Evolutionary conservation across 2,329 filamentous ascomycete species (phyloP), one percentile per base, ranked within the genome.

Genomic region (Sclerotinia sclerotiorum): DNA sequence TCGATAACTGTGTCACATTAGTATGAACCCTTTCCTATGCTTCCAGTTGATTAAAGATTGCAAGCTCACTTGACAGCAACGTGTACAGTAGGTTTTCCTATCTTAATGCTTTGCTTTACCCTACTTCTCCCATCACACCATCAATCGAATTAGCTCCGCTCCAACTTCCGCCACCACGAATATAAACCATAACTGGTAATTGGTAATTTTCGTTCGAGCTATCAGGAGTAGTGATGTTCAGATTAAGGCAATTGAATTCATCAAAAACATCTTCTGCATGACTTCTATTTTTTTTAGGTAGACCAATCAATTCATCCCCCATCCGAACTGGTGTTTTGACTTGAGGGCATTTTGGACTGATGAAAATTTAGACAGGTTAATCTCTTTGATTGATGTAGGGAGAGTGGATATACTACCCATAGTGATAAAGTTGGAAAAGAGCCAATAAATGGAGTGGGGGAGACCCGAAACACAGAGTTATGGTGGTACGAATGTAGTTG

Each of bases 181-280:
- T 85, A 82, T 84, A 87, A 0, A 86, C 80, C 21, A 79, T 79
- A 5, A 87, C 82, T 82, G 85, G 17, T 85, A 78, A 35, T 74
- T 80, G 35, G 35, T 32, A 60, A 44, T 17, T 52, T 69, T 74
- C 64, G 68, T 49, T 35, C 67, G 69, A 73, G 70, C 79, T 81
- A 51, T 80, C 74, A 0, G 83, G 83, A 21, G 84, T 80, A n/a
- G 67, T 69, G n/a, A 72, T 66, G 21, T 69, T 71, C 69, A 87
- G 76, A 61, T 83, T 84, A 8, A 87, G 78, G 70, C 84, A 87
- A 67, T 85, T 80, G 15, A 69, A 68, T 49, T 71, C 69, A n/a
- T 69, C 65, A 51, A 67, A 71, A 1, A 65, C 24, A 35, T 69
- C 67, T 21, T 55, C 24, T 10, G 35, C 51, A 27, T 68, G 58